These are phyloP conservation scores for Durio zibethinus DNA, from an alignment of 345 rosid species.

Conservation along the genomic window DNA sequence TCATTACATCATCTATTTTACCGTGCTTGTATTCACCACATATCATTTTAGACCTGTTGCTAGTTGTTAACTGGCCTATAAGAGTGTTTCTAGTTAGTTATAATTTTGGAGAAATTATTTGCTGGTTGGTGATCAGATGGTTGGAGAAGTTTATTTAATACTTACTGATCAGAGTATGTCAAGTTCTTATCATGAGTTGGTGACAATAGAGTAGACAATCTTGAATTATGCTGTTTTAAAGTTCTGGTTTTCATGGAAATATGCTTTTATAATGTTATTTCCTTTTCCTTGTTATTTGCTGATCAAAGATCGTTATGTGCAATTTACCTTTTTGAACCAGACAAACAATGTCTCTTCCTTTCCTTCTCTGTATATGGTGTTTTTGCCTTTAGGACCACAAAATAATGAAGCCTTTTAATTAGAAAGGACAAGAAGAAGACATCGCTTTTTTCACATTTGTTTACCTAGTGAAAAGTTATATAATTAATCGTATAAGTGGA, in stretches of 20 bases:
- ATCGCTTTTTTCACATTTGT: neutral
- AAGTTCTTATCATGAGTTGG: neutral
- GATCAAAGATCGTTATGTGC: neutral
- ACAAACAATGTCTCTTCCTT: neutral
- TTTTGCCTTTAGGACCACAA: neutral
- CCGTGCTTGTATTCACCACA: neutral
- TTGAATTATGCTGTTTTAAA: neutral
- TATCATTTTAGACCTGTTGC: neutral
- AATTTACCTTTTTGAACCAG: neutral
- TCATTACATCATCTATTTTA: neutral
- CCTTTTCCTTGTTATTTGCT: neutral
- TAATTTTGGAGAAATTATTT: neutral
- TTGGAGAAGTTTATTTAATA: slow-evolving; percentile 1
- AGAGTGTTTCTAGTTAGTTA: neutral
- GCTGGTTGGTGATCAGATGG: neutral
- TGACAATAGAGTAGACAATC: neutral
- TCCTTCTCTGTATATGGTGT: neutral
- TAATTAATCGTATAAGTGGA: neutral
- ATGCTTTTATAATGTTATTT: neutral
- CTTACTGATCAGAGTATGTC: neutral
- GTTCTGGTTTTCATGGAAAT: neutral
- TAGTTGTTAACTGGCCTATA: neutral
- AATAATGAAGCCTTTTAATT: neutral
- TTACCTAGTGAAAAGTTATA: neutral
- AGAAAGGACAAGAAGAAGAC: neutral